Conservation (phyloP, 768 basidiomycete species). For the Neoboletus subvelutipes region DNA sequence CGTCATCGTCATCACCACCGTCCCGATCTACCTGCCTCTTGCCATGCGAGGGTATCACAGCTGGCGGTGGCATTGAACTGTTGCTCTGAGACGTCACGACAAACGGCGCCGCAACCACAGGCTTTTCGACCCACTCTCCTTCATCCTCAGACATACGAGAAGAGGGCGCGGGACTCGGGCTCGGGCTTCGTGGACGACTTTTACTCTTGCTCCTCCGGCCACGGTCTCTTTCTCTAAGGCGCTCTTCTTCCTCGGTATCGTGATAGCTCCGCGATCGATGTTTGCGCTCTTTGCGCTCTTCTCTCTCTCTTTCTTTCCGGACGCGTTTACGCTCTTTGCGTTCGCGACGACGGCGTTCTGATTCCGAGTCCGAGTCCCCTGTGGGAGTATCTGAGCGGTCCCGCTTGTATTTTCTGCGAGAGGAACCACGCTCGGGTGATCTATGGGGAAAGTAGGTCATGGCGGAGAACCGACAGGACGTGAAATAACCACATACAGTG, state of each 20-base stretch:
- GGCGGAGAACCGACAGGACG: background rate
- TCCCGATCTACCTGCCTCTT: conserved; percentile 23
- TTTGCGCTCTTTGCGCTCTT: conserved; percentile 36
- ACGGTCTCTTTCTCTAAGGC: conserved; percentile 25
- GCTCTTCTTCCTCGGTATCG: conserved; percentile 37
- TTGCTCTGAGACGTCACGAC: conserved; percentile 23
- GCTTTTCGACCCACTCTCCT: conserved; percentile 72
- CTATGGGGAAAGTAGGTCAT: conserved; percentile 34
- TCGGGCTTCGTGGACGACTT: conserved; percentile 35
- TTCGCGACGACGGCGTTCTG: conserved; percentile 55
- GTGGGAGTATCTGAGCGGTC: conserved; percentile 47
- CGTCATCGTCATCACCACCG: conserved; percentile 27
- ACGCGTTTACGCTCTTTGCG: conserved; percentile 60
- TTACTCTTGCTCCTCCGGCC: conserved; percentile 32
- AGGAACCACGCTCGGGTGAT: conserved; percentile 51
- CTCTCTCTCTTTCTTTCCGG: conserved; percentile 48
- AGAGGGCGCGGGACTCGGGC: conserved; percentile 33
- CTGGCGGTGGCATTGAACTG: conserved; percentile 25
- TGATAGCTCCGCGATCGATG: conserved; percentile 39
- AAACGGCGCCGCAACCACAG: conserved; percentile 30
- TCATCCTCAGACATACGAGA: conserved; percentile 40
- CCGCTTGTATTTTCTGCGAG: conserved; percentile 61
- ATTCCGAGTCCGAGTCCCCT: conserved; percentile 49
- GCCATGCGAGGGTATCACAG: conserved; percentile 17
- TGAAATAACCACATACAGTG: conserved; percentile 42